Percentiles rank a stretch among this genome's conserved stretches.
Conservation (phyloP, 306 rosid genomes). For the Gleditsia sinensis region DNA sequence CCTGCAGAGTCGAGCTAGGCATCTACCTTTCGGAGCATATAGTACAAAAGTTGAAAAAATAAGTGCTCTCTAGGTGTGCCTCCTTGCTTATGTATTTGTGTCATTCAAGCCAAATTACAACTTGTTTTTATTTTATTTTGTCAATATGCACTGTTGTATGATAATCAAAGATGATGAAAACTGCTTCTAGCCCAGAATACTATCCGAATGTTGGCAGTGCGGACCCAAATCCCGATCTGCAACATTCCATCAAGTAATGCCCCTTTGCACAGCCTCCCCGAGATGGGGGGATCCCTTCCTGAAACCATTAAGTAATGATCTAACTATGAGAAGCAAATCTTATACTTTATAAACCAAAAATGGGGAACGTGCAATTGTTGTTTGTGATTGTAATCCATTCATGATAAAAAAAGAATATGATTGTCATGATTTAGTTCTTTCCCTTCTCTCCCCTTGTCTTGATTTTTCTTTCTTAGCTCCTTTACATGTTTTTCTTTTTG, state of each 20-base stretch:
- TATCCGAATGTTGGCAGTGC: not conserved
- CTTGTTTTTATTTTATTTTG: not conserved
- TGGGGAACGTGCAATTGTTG: conserved; percentile 9
- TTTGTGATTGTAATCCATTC: not conserved
- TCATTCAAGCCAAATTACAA: not conserved
- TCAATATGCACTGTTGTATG: not conserved
- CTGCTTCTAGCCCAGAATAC: not conserved
- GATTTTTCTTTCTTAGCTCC: not conserved
- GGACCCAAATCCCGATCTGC: not conserved
- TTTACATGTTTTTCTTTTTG: not conserved
- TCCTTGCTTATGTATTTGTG: not conserved
- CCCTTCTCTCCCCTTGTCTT: not conserved
- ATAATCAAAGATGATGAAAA: not conserved
- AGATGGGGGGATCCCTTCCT: not conserved
- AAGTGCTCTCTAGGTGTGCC: not conserved
- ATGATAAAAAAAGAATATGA: not conserved
- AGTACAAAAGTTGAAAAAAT: conserved; percentile 14
- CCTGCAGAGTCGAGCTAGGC: conserved; percentile 68
- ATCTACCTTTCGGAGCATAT: conserved; percentile 9
- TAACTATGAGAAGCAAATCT: not conserved
- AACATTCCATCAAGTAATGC: not conserved
- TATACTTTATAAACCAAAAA: not conserved
- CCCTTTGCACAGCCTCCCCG: not conserved
- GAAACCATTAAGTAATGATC: not conserved
- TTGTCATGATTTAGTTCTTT: not conserved